Percentiles rank a stretch among this genome's conserved stretches.
phyloP scores from a whole-genome alignment of 1,284 basidiomycete genomes.

The Abortiporus biennis region DNA sequence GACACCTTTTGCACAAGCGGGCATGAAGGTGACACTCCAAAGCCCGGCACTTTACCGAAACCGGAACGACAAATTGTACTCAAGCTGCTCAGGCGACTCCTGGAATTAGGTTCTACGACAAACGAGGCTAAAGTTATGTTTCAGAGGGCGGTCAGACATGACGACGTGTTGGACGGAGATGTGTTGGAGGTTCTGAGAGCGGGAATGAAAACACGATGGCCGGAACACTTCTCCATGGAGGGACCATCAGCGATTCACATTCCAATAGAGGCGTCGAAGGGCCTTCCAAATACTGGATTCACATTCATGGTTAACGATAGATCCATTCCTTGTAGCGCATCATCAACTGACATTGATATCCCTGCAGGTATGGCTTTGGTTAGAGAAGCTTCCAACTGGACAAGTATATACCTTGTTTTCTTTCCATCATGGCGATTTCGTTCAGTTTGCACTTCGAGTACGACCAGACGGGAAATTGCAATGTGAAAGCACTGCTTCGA shows the following conservation, averaged over 20 bases:
- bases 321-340: no score
- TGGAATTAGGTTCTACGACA: slow-evolving; percentile 67
- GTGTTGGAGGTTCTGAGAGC: slow-evolving; percentile 63
- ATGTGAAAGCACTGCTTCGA: slow-evolving; percentile 37
- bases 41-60: slow-evolving; percentile 22
- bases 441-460: slow-evolving; percentile 39
- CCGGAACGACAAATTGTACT: slow-evolving; percentile 48
- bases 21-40: slow-evolving; percentile 7
- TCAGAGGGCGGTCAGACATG: slow-evolving; percentile 40
- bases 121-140: slow-evolving; percentile 55
- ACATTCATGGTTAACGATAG: slow-evolving; percentile 77
- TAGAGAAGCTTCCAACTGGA: slow-evolving; percentile 46
- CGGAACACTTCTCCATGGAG: slow-evolving; percentile 66
- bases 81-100: slow-evolving; percentile 53
- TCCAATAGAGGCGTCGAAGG: slow-evolving; percentile 29
- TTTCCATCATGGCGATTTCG: slow-evolving; percentile 30
- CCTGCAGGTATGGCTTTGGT: slow-evolving; percentile 62
- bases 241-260: slow-evolving; percentile 43
- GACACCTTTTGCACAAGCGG: slow-evolving; percentile 26
- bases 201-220: slow-evolving; percentile 67
- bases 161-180: slow-evolving; percentile 42
- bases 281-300: slow-evolving; percentile 54
- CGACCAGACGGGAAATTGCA: slow-evolving; percentile 52
- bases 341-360: slow-evolving; percentile 1
- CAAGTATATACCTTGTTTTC: slow-evolving; percentile 35